Percentiles rank a stretch among this genome's conserved stretches.
phyloP scores from a whole-genome alignment of 768 basidiomycete genomes.

The Pleurotus ostreatus region DNA sequence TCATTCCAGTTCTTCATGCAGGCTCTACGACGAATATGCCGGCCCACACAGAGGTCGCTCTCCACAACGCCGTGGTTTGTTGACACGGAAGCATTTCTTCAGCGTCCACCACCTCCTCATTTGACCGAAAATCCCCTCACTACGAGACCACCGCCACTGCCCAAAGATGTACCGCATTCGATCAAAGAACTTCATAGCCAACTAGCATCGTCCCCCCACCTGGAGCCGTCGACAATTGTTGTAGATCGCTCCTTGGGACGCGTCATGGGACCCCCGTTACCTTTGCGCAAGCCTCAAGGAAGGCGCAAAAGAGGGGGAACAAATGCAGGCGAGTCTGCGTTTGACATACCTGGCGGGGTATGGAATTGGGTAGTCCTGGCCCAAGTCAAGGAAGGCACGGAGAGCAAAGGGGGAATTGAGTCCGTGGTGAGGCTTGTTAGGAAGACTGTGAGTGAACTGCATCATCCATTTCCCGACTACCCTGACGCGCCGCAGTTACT shows the following conservation, averaged over 20 bases:
- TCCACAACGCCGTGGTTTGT: slow-evolving; percentile 60
- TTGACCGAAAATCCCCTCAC: slow-evolving; percentile 14
- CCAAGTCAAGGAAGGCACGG: slow-evolving; percentile 84
- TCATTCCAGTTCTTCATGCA: neutral
- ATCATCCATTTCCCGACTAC: neutral
- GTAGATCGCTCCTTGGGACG: slow-evolving; percentile 44
- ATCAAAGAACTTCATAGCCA: slow-evolving; percentile 54
- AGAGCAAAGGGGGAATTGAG: slow-evolving; percentile 74
- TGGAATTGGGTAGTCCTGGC: slow-evolving; percentile 78
- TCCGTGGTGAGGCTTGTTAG: slow-evolving; percentile 66
- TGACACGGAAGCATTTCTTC: slow-evolving; percentile 34
- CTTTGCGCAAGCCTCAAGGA: slow-evolving; percentile 54
- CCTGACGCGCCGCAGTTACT: slow-evolving; percentile 42
- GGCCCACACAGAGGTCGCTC: neutral
- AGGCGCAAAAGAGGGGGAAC: slow-evolving; percentile 63
- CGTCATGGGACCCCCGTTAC: slow-evolving; percentile 54
- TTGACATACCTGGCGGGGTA: slow-evolving; percentile 49
- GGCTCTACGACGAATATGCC: neutral
- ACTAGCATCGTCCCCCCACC: slow-evolving; percentile 59
- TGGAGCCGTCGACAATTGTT: slow-evolving; percentile 56
- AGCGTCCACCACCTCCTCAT: slow-evolving; percentile 21
- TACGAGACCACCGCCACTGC: slow-evolving; percentile 33
- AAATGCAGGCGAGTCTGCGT: slow-evolving; percentile 57
- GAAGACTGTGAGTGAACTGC: slow-evolving; percentile 52
- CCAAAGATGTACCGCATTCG: slow-evolving; percentile 46